Evolutionary conservation across 2,329 filamentous ascomycete species (phyloP).

Genomic region (Pseudogymnoascus sp.): DNA sequence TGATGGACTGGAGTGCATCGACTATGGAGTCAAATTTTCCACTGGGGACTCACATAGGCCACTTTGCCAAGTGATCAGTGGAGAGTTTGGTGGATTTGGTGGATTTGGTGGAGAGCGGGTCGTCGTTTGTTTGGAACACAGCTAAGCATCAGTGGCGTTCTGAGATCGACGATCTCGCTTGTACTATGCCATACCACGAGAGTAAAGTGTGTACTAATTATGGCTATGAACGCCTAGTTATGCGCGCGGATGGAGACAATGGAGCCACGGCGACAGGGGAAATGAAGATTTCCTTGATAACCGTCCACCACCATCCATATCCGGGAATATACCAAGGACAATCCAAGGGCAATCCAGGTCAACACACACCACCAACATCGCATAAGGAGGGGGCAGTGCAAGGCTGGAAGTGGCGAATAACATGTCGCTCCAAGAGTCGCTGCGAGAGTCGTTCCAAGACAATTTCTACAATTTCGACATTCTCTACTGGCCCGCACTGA

Average conservation of each 20-base stretch:
- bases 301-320: neutral
- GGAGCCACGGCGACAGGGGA: constrained; percentile 5
- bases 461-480: neutral
- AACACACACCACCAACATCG: neutral
- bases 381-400: constrained; percentile 2
- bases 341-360: neutral
- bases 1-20: no score
- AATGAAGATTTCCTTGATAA: constrained; percentile 9
- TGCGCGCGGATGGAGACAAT: constrained; percentile 5
- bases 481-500: no score
- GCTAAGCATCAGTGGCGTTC: constrained; percentile 3
- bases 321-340: neutral
- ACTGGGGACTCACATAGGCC: neutral
- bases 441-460: no score
- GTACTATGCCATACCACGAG: neutral
- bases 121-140: neutral
- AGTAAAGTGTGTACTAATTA: neutral
- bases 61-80: neutral
- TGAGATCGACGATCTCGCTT: neutral
- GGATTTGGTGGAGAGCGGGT: neutral
- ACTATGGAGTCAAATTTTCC: neutral
- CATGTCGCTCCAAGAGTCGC: neutral
- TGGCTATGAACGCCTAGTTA: neutral
- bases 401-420: neutral
- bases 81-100: neutral